A percentile compares a stretch with the other conserved stretches of the same genome.
Conservation (phyloP, 78 protist genomes). For the Creolimax fragrantissima region DNA sequence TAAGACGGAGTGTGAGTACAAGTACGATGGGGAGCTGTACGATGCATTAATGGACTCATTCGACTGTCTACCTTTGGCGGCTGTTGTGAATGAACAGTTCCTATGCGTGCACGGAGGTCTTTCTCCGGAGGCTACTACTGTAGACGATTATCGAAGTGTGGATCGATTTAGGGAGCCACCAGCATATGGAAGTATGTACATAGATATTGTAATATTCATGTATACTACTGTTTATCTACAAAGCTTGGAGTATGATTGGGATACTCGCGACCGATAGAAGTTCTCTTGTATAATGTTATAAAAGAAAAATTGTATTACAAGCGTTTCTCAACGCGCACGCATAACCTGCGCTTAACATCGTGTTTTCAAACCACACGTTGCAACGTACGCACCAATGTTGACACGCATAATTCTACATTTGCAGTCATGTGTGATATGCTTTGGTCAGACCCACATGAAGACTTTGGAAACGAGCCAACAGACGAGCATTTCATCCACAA, state of each 20-base stretch:
- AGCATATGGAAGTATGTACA: constrained; percentile 73
- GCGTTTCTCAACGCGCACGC: too few relatives aligned
- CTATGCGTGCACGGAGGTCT: constrained; percentile 96
- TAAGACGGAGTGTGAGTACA: constrained; percentile 80
- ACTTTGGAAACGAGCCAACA: constrained; percentile 3
- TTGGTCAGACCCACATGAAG: constrained; percentile 93
- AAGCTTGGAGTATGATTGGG: too few relatives aligned
- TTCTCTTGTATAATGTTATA: too few relatives aligned
- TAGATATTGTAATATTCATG: not conserved
- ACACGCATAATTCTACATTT: not conserved
- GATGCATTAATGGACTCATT: constrained; percentile 77
- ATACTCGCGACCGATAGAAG: too few relatives aligned
- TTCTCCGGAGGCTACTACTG: constrained; percentile 83
- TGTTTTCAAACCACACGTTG: not conserved
- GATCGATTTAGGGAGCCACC: constrained; percentile 94
- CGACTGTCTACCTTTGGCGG: constrained; percentile 88
- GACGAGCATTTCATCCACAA: constrained; percentile 52
- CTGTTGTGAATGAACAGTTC: constrained; percentile 77
- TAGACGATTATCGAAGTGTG: constrained; percentile 45
- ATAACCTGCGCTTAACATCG: not conserved
- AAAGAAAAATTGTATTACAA: too few relatives aligned
- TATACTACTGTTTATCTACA: not conserved
- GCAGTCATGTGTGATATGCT: constrained; percentile 52
- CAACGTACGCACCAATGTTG: not conserved
- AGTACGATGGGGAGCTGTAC: constrained; percentile 71